These are phyloP conservation scores for Leptographium procerum DNA, from an alignment of 2,329 filamentous ascomycete genomes.

Conservation along the genomic window DNA sequence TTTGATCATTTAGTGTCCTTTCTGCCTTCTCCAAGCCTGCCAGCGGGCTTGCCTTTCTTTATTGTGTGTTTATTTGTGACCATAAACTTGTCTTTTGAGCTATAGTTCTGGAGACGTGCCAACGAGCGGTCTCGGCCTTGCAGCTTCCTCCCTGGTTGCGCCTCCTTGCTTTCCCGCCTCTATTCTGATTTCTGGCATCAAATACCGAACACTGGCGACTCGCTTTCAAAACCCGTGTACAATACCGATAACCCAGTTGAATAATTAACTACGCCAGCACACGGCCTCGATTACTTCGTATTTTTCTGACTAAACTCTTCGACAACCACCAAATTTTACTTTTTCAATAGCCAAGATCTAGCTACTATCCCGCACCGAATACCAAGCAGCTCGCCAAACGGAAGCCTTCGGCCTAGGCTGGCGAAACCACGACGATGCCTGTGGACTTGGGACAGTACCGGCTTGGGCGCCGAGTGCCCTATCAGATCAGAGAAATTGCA, in stretches of 20 bases:
- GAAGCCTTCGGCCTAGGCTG: not conserved
- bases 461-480: constrained; percentile 17
- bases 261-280: not conserved
- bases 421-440: constrained; percentile 10
- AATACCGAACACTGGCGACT: no score
- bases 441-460: constrained; percentile 12
- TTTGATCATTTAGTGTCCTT: not conserved
- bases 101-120: not conserved
- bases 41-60: constrained; percentile 49
- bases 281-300: no score
- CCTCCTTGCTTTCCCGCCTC: not conserved
- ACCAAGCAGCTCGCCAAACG: not conserved
- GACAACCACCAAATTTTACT: no score
- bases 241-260: not conserved
- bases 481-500: not conserved
- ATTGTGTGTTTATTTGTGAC: constrained; percentile 8
- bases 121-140: not conserved
- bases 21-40: constrained; percentile 30
- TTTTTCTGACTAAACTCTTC: no score
- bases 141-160: not conserved
- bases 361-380: no score
- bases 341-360: no score
- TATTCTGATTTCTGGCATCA: not conserved
- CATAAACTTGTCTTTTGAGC: not conserved
- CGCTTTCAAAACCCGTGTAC: not conserved